Evolutionary conservation across 148 eudicot species (phyloP), one percentile per base, ranked within the genome.

Genomic region (Suaeda aralocaspica): DNA sequence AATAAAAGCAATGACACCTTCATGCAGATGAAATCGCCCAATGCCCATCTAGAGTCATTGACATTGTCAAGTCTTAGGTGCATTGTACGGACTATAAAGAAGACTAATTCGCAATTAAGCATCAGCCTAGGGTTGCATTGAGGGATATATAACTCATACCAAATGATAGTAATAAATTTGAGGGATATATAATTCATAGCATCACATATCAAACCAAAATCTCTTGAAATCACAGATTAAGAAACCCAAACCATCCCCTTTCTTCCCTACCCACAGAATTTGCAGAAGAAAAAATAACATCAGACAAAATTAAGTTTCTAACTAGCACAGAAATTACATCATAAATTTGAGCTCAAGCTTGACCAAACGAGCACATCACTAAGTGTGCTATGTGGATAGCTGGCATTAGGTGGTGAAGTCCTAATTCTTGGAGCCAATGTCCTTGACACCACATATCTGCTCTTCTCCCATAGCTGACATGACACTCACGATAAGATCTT

Each of bases 381-480:
- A 22, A 24, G 3, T 25, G 59, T 55, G 59, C 30, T 24, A 22
- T 14, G 59, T 55, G 15, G 59, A 55, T 25, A 55, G 59, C 10
- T 8, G 18, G 2, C 10, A 55, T 1, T 10, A 11, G 5, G 24
- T 25, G 1, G 9, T 55, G 59, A 55, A n/a, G n/a, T 16, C 16
- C 59, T 24, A 55, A 52, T 55, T 26, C 64, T 83, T 83, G 69
- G 82, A 78, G 41, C 93, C 90, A 74, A 86, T 83, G 67, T 89
- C 94, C 87, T 89, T 89, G 73, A 89, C 80, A 51, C 81, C 93
- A 49, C 83, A 77, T 68, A 88, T 88, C 78, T 88, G 90, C 74
- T 88, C 93, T 80, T 84, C 92, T 42, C 89, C 92, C 92, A 87
- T 87, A 42, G 90, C 83, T 29, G 82, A 81, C 90, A 84, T 83